phyloP scores from a whole-genome alignment of 2,329 filamentous ascomycete species.

The Sporothrix pallida region DNA sequence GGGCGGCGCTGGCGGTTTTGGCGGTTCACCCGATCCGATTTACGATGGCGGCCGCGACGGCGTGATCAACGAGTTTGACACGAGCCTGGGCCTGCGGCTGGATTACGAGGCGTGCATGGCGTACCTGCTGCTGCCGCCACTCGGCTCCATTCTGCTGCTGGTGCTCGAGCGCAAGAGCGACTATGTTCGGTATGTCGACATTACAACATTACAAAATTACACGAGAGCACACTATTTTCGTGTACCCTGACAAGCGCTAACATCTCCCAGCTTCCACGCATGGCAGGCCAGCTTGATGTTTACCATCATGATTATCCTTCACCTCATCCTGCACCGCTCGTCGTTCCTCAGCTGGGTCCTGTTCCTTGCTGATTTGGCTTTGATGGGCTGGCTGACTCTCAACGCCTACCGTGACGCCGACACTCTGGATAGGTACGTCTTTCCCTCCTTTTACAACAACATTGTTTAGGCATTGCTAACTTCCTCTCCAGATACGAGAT shows the following conservation, averaged over 20 bases:
- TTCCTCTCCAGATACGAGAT: slow-evolving; percentile 72
- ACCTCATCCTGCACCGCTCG: slow-evolving; percentile 87
- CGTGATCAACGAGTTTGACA: slow-evolving; percentile 81
- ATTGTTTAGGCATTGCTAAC: neutral
- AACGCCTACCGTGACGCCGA: slow-evolving; percentile 85
- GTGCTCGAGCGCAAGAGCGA: slow-evolving; percentile 93
- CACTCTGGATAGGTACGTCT: slow-evolving; percentile 62
- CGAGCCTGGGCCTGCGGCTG: slow-evolving; percentile 81
- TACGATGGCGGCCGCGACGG: slow-evolving; percentile 57
- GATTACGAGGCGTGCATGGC: slow-evolving; percentile 91
- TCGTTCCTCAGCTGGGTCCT: slow-evolving; percentile 82
- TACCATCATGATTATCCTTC: slow-evolving; percentile 73
- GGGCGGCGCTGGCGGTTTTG: slow-evolving; percentile 37
- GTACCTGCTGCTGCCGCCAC: slow-evolving; percentile 82
- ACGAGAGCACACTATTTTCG: neutral
- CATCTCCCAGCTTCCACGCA: slow-evolving; percentile 76
- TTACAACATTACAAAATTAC: neutral
- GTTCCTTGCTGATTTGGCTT: slow-evolving; percentile 72
- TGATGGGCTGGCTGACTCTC: slow-evolving; percentile 78
- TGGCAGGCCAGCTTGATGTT: slow-evolving; percentile 93
- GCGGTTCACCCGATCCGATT: slow-evolving; percentile 39
- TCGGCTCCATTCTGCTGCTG: slow-evolving; percentile 82
- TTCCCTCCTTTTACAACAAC: neutral
- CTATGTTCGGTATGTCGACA: slow-evolving; percentile 78
- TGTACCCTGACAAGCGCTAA: neutral